Evolutionary conservation across 495 filamentous ascomycete genomes (phyloP).

Genomic region (Annulohypoxylon maeteangense): DNA sequence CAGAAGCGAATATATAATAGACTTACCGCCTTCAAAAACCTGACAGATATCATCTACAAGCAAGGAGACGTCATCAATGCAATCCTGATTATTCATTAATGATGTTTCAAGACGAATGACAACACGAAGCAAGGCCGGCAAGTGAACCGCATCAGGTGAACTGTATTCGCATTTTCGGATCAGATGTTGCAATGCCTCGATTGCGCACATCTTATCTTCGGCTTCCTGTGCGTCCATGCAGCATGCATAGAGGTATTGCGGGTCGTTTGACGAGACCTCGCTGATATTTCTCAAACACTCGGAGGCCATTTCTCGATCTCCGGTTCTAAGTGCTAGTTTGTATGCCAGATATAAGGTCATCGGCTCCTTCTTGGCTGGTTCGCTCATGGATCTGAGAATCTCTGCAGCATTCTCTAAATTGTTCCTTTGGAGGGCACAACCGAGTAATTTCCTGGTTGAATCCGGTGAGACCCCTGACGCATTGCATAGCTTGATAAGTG

Average conservation of each 20-base stretch:
- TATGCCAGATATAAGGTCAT: constrained; percentile 78
- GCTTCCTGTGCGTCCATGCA: constrained; percentile 76
- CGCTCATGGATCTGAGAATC: constrained; percentile 69
- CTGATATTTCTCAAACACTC: constrained; percentile 42
- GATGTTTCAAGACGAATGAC: constrained; percentile 68
- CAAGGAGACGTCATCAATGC: constrained; percentile 23
- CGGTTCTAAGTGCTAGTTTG: constrained; percentile 72
- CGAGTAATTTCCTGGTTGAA: constrained; percentile 70
- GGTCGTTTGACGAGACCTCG: constrained; percentile 51
- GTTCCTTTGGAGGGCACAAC: constrained; percentile 69
- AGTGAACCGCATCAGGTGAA: constrained; percentile 64
- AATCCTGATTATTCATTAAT: constrained; percentile 59
- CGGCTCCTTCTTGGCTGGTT: constrained; percentile 64
- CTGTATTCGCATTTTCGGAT: constrained; percentile 64
- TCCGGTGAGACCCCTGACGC: constrained; percentile 14
- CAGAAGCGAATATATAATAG: neutral
- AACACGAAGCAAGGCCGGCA: constrained; percentile 74
- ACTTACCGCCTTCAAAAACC: constrained; percentile 71
- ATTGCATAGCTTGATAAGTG: constrained; percentile 10
- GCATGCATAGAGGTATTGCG: constrained; percentile 78
- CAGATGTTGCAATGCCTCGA: constrained; percentile 68
- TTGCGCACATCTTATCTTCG: constrained; percentile 67
- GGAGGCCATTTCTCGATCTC: constrained; percentile 66
- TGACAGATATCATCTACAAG: constrained; percentile 65
- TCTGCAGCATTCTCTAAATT: constrained; percentile 63